A percentile compares a stretch with the other conserved stretches of the same genome.
Evolutionary conservation across 768 basidiomycete genomes (phyloP).

Genomic region (Cystofilobasidium macerans): DNA sequence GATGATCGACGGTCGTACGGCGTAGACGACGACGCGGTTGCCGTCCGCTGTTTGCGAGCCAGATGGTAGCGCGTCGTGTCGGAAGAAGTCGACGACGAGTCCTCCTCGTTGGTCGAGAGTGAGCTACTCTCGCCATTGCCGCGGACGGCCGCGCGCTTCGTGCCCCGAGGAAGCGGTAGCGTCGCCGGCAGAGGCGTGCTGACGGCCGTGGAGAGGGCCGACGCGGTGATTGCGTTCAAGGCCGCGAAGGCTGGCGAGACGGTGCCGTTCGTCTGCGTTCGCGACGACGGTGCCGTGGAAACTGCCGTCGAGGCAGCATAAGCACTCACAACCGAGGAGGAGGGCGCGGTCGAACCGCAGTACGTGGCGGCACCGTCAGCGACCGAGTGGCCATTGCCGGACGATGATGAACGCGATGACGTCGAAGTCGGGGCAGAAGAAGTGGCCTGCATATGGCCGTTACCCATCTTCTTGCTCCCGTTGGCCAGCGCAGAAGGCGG

Average conservation of each 20-base stretch:
- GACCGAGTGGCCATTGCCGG: neutral
- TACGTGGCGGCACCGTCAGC: neutral
- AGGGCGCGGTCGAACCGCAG: neutral
- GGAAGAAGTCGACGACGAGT: neutral
- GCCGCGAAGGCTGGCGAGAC: neutral
- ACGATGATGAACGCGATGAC: constrained; percentile 6
- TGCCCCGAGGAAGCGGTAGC: neutral
- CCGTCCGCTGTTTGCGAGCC: neutral
- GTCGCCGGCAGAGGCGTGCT: neutral
- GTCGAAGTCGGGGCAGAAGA: neutral
- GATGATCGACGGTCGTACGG: neutral
- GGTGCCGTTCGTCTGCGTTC: neutral
- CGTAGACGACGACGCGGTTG: neutral
- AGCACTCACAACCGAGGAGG: too few relatives aligned
- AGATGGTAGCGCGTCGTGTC: neutral
- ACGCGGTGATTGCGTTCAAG: constrained; percentile 27
- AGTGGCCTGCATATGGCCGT: constrained; percentile 9
- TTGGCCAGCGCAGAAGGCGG: neutral
- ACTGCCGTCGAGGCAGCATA: neutral
- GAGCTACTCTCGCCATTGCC: neutral
- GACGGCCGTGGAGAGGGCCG: neutral
- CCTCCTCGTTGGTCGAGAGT: neutral
- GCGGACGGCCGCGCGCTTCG: neutral
- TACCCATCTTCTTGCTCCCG: neutral
- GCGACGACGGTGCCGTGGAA: neutral